Conservation (phyloP, 192 early-diverging fungal genomes). For the Chytriomyces sp. region DNA sequence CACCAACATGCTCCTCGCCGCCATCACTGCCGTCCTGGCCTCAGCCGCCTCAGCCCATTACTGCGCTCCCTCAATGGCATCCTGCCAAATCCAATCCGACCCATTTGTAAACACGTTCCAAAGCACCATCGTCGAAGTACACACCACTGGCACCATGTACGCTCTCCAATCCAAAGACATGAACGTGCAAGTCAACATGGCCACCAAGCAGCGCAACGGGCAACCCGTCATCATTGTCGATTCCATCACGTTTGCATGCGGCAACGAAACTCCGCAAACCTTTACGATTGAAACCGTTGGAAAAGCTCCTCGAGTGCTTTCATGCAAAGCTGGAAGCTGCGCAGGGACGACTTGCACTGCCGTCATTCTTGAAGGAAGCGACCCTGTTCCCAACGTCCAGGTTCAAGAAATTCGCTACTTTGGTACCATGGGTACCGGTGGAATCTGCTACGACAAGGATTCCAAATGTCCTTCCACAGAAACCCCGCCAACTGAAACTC, state of each 20-base stretch:
- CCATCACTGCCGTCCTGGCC: too few relatives aligned
- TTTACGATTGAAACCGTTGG: background rate
- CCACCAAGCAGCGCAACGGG: background rate
- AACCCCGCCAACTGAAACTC: background rate
- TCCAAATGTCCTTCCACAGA: background rate
- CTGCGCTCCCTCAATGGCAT: too few relatives aligned
- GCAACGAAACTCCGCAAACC: background rate
- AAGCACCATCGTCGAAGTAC: background rate
- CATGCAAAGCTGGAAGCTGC: background rate
- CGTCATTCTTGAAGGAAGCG: background rate
- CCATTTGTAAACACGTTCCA: slow-evolving; percentile 1
- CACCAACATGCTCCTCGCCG: background rate
- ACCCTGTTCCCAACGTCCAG: slow-evolving; percentile 23
- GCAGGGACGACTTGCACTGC: background rate
- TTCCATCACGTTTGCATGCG: background rate
- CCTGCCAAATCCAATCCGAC: slow-evolving; percentile 6
- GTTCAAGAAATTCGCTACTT: slow-evolving; percentile 9
- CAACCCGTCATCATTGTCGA: background rate
- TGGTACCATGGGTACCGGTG: background rate
- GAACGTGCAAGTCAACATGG: background rate
- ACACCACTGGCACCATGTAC: background rate
- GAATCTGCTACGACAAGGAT: background rate
- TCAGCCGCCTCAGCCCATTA: too few relatives aligned
- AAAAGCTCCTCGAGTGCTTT: background rate
- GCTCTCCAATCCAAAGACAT: slow-evolving; percentile 5